A percentile compares a stretch with the other conserved stretches of the same genome.
phyloP scores from a whole-genome alignment of 805 yeast genomes.

The Pichia deserticola region DNA sequence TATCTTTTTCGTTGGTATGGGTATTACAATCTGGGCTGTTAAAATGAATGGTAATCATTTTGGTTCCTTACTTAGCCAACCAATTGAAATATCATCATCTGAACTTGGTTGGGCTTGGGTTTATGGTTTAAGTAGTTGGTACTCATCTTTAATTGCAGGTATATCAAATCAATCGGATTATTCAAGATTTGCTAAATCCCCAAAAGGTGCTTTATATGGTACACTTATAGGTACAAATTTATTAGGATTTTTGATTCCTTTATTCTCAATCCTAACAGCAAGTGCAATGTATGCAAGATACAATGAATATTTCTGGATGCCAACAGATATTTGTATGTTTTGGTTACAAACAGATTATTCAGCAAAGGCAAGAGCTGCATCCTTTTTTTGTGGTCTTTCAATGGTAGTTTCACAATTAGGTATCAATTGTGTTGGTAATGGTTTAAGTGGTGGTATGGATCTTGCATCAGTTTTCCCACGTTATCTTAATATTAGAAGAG shows the following conservation, averaged over 20 bases:
- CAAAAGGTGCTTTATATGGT: conserved; percentile 12
- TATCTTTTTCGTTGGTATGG: too few species aligned
- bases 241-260: conserved; percentile 34
- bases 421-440: conserved; percentile 32
- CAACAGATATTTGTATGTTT: conserved; percentile 31
- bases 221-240: conserved; percentile 33
- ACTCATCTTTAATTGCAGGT: conserved; percentile 19
- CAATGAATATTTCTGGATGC: conserved; percentile 34
- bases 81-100: conserved; percentile 10
- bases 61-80: conserved; percentile 14
- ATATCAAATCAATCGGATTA: conserved; percentile 22
- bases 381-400: conserved; percentile 39
- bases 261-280: conserved; percentile 38
- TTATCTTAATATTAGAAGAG: conserved; percentile 37
- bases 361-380: conserved; percentile 38
- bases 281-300: conserved; percentile 30
- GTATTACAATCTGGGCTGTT: conserved; percentile 4
- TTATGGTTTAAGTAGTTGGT: conserved; percentile 12
- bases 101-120: conserved; percentile 13
- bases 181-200: conserved; percentile 17
- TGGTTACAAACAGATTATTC: conserved; percentile 34
- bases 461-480: conserved; percentile 39
- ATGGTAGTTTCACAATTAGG: conserved; percentile 32
- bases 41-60: conserved; percentile 13
- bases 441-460: conserved; percentile 43